These are phyloP conservation scores for Aspergillus affinis DNA, from an alignment of 495 filamentous ascomycete genomes.

Conservation along the genomic window DNA sequence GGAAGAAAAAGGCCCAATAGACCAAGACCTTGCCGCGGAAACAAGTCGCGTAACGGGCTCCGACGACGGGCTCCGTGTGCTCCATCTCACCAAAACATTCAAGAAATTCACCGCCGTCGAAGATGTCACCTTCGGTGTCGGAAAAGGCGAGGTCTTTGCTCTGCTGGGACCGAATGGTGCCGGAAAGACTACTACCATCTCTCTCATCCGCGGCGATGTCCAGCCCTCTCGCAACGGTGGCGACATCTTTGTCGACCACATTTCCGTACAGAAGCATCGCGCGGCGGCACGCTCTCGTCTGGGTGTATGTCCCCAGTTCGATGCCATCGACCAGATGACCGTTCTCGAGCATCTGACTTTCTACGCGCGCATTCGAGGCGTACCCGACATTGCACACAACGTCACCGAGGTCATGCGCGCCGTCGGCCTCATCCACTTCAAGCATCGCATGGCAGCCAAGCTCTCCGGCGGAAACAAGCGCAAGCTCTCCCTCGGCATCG, in stretches of 20 bases:
- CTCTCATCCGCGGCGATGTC: slow-evolving; percentile 80
- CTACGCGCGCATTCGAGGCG: slow-evolving; percentile 56
- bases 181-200: slow-evolving; percentile 84
- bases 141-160: slow-evolving; percentile 76
- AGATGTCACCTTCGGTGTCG: slow-evolving; percentile 77
- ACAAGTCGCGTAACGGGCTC: slow-evolving; percentile 42
- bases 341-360: slow-evolving; percentile 56
- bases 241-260: slow-evolving; percentile 73
- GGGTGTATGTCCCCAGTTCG: slow-evolving; percentile 62
- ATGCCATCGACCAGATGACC: slow-evolving; percentile 60
- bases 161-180: slow-evolving; percentile 87
- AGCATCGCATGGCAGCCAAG: slow-evolving; percentile 41
- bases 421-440: slow-evolving; percentile 38
- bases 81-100: slow-evolving; percentile 76
- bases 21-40: slow-evolving; percentile 50
- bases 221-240: slow-evolving; percentile 58
- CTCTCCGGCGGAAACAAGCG: slow-evolving; percentile 57
- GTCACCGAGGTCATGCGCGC: slow-evolving; percentile 46
- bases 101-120: slow-evolving; percentile 69
- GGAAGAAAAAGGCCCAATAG: slow-evolving; percentile 44
- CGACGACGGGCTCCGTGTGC: slow-evolving; percentile 69
- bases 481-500: slow-evolving; percentile 52
- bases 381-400: slow-evolving; percentile 50
- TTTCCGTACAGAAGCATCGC: slow-evolving; percentile 63
- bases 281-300: slow-evolving; percentile 66